phyloP scores from a whole-genome alignment of 345 rosid genomes.

The Microthlaspi erraticum region DNA sequence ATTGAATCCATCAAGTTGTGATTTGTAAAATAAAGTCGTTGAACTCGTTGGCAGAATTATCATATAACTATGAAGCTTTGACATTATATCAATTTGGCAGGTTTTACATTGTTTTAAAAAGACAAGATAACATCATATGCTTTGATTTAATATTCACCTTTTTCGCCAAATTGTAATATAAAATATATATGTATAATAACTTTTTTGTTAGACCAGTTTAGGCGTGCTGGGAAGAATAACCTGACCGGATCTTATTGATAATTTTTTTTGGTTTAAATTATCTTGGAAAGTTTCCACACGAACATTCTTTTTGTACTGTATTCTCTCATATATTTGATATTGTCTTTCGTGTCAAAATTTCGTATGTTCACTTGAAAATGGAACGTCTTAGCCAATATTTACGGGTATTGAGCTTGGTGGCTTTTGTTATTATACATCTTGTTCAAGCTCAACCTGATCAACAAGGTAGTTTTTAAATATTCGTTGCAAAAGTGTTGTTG shows the following conservation, averaged over 20 bases:
- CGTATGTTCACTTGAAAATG: slow-evolving; percentile 8
- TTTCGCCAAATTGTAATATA: neutral
- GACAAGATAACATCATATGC: neutral
- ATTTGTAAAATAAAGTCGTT: neutral
- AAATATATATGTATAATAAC: neutral
- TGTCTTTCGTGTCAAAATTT: neutral
- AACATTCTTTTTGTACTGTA: neutral
- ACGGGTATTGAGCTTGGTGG: neutral
- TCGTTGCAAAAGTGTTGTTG: too few species aligned
- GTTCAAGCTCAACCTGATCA: slow-evolving; percentile 37
- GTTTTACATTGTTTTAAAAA: neutral
- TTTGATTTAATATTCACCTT: neutral
- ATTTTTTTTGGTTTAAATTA: neutral
- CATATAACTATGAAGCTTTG: neutral
- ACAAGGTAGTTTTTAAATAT: slow-evolving; percentile 13
- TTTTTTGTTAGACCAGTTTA: neutral
- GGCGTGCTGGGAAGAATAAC: neutral
- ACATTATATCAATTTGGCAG: slow-evolving; percentile 4
- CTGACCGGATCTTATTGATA: neutral
- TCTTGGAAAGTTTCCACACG: neutral
- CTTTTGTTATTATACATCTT: slow-evolving; percentile 7
- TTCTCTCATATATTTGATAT: neutral
- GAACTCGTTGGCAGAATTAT: neutral
- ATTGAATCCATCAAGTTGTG: neutral
- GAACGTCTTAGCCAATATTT: neutral